Evolutionary conservation across 148 eudicot genomes (phyloP).

Genomic region (Limonium bicolor): DNA sequence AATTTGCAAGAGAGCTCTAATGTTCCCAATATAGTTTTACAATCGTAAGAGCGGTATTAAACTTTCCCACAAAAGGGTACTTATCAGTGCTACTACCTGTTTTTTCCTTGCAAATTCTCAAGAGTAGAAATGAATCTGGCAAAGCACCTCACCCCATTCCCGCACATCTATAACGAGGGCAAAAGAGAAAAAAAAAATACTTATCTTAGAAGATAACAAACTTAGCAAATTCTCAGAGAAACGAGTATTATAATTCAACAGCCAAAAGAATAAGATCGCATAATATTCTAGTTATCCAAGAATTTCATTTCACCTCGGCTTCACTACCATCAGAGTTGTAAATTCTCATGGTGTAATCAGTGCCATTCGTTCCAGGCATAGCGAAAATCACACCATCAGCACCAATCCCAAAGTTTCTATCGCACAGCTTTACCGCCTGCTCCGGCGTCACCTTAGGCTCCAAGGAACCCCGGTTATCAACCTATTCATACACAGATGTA

Average conservation of each 20-base stretch:
- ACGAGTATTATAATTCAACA: too few relatives aligned
- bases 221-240: too few relatives aligned
- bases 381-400: slow-evolving; percentile 97
- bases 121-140: slow-evolving; percentile 88
- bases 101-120: slow-evolving; percentile 59
- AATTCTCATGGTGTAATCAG: slow-evolving; percentile 96
- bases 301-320: slow-evolving; percentile 95
- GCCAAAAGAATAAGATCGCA: too few relatives aligned
- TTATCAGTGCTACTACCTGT: slow-evolving; percentile 35
- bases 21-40: too few relatives aligned
- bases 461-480: slow-evolving; percentile 66
- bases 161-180: slow-evolving; percentile 63
- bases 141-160: slow-evolving; percentile 96
- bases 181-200: not conserved
- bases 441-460: slow-evolving; percentile 82
- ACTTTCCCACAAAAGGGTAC: too few relatives aligned
- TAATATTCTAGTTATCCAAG: too few relatives aligned
- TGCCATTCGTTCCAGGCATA: slow-evolving; percentile 83
- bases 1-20: too few relatives aligned
- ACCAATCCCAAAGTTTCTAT: slow-evolving; percentile 85
- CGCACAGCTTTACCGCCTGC: slow-evolving; percentile 80
- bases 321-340: slow-evolving; percentile 99
- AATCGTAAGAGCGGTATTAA: too few relatives aligned
- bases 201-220: too few relatives aligned
- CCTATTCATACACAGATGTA: slow-evolving; percentile 22